Evolutionary conservation across 495 filamentous ascomycete species (phyloP), one percentile per base, ranked within the genome.

Genomic region (Letharia columbiana): DNA sequence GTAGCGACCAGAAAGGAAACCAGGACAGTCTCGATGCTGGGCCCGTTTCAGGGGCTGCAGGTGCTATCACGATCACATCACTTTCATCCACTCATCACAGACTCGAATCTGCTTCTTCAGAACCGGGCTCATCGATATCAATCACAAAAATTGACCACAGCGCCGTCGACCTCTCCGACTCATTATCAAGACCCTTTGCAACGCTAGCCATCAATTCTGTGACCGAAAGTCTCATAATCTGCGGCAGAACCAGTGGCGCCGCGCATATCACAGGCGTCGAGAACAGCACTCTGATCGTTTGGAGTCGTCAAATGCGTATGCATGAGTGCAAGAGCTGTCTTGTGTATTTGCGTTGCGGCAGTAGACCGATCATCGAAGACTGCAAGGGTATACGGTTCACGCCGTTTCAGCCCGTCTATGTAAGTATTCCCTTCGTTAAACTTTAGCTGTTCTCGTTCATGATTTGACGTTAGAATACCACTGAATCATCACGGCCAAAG

Each of bases 331-430:
- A 35, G 35, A 47, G 69, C 33, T 70, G 63, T 87, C 85, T 70
- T 65, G 78, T 99, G 44, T 98, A 96, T 74, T 80, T 98, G 56
- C 84, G 86, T 63, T 91, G 89, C 70, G 77, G 80, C 1, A 94
- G 90, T 71, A 85, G 90, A 64, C 95, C 95, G 3, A 96, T 99
- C 68, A 93, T 99, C 61, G 95, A 99, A 74, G 88, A 91, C 67
- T 97, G 92, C 70, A 83, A 75, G 47, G 81, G 80, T 54, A 81
- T 99, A 71, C 79, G 87, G 47, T 98, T 98, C 74, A 87, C 90
- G 11, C 84, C 88, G 35, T 79, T 93, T 35, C 90, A 89, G 0
- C 77, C 78, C 60, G 74, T 75, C 60, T 89, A 90, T 78, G 87
- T 92, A 75, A 77, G 87, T 81, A 28, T 20, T 35, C 17, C 31